These are phyloP conservation scores for Collariella sp. DNA, from an alignment of 495 filamentous ascomycete species.

Conservation along the genomic window DNA sequence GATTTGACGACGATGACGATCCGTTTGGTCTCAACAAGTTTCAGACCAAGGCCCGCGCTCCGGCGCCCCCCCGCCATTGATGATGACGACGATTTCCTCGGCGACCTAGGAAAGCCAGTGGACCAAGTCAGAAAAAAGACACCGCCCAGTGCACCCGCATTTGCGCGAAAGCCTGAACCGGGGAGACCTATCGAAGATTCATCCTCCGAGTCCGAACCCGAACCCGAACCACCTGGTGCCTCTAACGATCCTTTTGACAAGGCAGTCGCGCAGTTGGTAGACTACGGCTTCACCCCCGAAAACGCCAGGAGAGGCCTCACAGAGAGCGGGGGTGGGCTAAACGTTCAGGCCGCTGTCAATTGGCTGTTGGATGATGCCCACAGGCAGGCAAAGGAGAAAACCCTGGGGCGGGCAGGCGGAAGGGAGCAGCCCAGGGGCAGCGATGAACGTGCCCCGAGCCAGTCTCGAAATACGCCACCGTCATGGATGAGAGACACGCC, in stretches of 20 bases:
- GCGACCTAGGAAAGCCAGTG: conserved; percentile 76
- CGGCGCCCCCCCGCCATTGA: conserved; percentile 44
- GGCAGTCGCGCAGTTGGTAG: conserved; percentile 81
- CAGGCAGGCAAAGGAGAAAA: conserved; percentile 52
- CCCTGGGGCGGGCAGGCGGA: conserved; percentile 24
- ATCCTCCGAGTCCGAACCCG: conserved; percentile 36
- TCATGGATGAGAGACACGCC: conserved; percentile 32
- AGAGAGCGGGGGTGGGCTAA: conserved; percentile 66
- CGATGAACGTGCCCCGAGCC: conserved; percentile 25
- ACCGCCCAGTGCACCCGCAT: conserved; percentile 25
- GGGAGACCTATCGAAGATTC: conserved; percentile 39
- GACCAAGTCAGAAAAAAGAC: conserved; percentile 53
- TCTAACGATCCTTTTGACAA: conserved; percentile 59
- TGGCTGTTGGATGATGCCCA: conserved; percentile 90
- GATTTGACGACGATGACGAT: conserved; percentile 53
- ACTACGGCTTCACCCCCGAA: conserved; percentile 87
- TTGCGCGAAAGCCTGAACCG: conserved; percentile 30
- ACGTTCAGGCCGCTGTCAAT: conserved; percentile 82
- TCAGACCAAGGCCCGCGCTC: conserved; percentile 33
- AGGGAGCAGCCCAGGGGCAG: conserved; percentile 16
- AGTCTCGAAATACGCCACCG: conserved; percentile 27
- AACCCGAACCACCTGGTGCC: conserved; percentile 17
- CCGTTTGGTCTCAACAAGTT: conserved; percentile 78
- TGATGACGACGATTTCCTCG: conserved; percentile 88
- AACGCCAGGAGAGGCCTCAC: conserved; percentile 69